A percentile compares a stretch with the other conserved stretches of the same genome.
Conservation (phyloP, 2,329 filamentous ascomycete species). For the Talaromyces sp. region DNA sequence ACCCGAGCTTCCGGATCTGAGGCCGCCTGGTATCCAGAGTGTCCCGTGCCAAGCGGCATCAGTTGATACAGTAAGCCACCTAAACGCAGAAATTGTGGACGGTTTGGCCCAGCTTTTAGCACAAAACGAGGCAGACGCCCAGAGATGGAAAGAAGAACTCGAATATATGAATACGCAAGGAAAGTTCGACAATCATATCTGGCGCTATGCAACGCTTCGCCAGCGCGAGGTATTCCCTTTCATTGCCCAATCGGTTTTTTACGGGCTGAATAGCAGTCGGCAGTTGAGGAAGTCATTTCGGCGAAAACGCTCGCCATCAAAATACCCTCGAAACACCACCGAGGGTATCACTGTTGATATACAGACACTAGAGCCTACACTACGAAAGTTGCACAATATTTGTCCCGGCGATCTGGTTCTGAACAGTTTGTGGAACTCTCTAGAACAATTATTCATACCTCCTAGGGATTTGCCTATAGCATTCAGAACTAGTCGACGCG, state of each 20-base stretch:
- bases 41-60: conserved; percentile 20
- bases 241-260: conserved; percentile 45
- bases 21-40: conserved; percentile 14
- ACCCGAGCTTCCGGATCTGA: conserved; percentile 23
- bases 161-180: conserved; percentile 36
- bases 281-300: conserved; percentile 44
- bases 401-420: conserved; percentile 42
- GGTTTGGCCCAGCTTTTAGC: conserved; percentile 37
- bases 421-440: conserved; percentile 41
- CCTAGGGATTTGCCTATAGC: conserved; percentile 32
- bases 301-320: conserved; percentile 17
- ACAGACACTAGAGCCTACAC: conserved; percentile 30
- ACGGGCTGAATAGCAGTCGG: conserved; percentile 39
- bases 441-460: conserved; percentile 41
- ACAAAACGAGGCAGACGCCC: conserved; percentile 35
- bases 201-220: conserved; percentile 35
- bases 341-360: conserved; percentile 27
- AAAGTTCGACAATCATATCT: conserved; percentile 37
- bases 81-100: conserved; percentile 38
- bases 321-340: conserved; percentile 5
- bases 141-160: conserved; percentile 39
- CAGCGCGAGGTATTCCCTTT: conserved; percentile 42
- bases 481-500: conserved; percentile 23
- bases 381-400: conserved; percentile 35
- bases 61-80: conserved; percentile 35